Evolutionary conservation across 179 eudicot genomes (phyloP), one percentile per base, ranked within the genome.

Genomic region (Silene vulgaris): DNA sequence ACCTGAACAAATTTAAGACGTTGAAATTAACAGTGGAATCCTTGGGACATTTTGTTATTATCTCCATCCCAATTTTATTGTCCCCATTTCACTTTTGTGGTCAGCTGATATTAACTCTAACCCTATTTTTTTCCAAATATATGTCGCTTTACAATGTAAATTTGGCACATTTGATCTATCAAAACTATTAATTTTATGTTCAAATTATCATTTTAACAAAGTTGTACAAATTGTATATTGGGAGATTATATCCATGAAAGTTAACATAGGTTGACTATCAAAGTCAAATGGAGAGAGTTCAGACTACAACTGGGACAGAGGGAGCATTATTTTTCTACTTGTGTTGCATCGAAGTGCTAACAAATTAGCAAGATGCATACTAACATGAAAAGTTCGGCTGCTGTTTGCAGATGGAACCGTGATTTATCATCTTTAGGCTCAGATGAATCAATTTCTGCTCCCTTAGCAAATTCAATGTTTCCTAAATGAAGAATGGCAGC

Each of bases 401-500:
- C 96, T 62, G 91, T 90, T 75, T 83, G 83, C 75, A 94, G 84
- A 84, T 94, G 98, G 82, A 87, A 90, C 86, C 80, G 82, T 78
- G 98, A 94, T 56, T 91, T 91, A 74, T 91, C 98, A 82, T 94
- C 98, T 82, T 90, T 94, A 73, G 98, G 98, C 76, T 82, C 82
- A 13, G 98, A 94, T 40, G 98, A 94, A 80, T 94, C 98, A 14
- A 78, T 75, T 78, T 94, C 97, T 80, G 87, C 84, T 57, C 98
- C 98, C 82, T 94, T 94, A 0, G 85, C 69, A 81, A 94, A 94
- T 67, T 94, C 96, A 82, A 94, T 89, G 84, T 94, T 94, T 71
- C 98, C 98, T 72, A 91, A 81, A 87, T 94, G 98, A 79, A 94
- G 94, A 80, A 94, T 79, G 30, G 98, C 93, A 74, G 97, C 98